Conservation (phyloP, 306 rosid genomes). For the Comarum palustre region DNA sequence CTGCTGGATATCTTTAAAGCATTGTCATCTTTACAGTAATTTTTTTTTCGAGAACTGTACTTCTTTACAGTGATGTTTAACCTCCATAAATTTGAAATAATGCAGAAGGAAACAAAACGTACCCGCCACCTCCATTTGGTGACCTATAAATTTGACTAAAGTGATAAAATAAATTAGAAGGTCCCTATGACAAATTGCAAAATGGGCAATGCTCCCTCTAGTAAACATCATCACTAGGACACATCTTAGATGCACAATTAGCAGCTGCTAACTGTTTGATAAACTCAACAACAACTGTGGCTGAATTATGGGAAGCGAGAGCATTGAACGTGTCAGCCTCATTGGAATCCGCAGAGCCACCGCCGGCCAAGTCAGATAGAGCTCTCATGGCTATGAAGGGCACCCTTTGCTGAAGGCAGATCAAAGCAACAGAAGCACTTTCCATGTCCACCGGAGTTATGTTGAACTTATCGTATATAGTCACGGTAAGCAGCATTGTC, state of each 20-base stretch:
- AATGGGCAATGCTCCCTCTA: neutral
- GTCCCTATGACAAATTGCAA: neutral
- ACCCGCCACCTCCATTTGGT: neutral
- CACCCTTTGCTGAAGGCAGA: conserved; percentile 19
- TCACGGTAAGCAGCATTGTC: conserved; percentile 37
- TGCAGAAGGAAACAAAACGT: neutral
- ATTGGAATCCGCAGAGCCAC: neutral
- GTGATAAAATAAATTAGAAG: neutral
- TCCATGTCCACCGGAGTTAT: conserved; percentile 46
- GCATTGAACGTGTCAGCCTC: conserved; percentile 3
- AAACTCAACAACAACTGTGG: conserved; percentile 2
- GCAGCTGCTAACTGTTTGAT: conserved; percentile 14
- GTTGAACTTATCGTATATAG: conserved; percentile 34
- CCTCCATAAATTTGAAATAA: neutral
- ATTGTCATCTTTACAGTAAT: too few relatives aligned
- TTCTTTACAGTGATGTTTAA: neutral
- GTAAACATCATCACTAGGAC: neutral
- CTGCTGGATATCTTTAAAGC: neutral
- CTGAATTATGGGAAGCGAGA: conserved; percentile 9
- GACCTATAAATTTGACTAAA: neutral
- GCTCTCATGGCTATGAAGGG: conserved; percentile 16
- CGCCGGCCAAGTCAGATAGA: neutral
- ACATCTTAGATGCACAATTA: neutral
- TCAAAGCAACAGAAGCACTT: conserved; percentile 49
- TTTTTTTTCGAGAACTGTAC: too few relatives aligned